Base-by-base conservation (phyloP, 345 rosid species). In the Isatis tinctoria region DNA sequence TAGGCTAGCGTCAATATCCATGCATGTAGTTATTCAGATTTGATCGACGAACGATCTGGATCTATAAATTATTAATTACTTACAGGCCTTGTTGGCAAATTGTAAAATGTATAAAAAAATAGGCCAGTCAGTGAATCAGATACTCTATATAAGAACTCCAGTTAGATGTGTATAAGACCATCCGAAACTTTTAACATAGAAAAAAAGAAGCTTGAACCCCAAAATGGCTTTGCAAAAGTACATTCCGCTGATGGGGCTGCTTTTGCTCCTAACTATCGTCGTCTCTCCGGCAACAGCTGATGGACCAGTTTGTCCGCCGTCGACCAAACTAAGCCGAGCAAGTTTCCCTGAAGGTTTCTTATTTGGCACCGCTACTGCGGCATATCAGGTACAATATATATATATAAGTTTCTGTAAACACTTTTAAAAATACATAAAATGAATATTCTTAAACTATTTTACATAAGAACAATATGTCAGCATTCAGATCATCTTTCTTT, bases 321-420 rank as follows among this genome's bases (percentile, higher is more conserved):
- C 74, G 24, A 33, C 17, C 16, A 61, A 61, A 33, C 74, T 78
- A n/a, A 78, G 69, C 51, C 65, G 81, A 3, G 72, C 11, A 64
- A 59, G 69, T 54, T 63, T 80, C 17, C 74, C 71, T 17, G 11
- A 22, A 30, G 81, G 70, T 17, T 79, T 81, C 61, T 0, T 75
- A 11, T 79, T 79, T 52, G 82, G 79, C 17, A 79, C 80, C 0
- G 80, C 79, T 8, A 74, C 82, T 12, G 66, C 82, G 0, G 47
- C 82, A 8, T 79, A 9, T 30, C 82, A 79, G 76, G 82, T 78
- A 52, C 11, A 72, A 10, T 39, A n/a, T 33, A 10, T 18, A 45
- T 11, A 3, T 20, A 22, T 22, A 2, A 22, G 24, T 22, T 22
- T 22, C 24, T 22, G 24, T 22, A 22, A 22, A 22, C 24, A 22